Evolutionary conservation across 306 rosid species (phyloP), one percentile per base, ranked within the genome.

Genomic region (Glycine tomentella): DNA sequence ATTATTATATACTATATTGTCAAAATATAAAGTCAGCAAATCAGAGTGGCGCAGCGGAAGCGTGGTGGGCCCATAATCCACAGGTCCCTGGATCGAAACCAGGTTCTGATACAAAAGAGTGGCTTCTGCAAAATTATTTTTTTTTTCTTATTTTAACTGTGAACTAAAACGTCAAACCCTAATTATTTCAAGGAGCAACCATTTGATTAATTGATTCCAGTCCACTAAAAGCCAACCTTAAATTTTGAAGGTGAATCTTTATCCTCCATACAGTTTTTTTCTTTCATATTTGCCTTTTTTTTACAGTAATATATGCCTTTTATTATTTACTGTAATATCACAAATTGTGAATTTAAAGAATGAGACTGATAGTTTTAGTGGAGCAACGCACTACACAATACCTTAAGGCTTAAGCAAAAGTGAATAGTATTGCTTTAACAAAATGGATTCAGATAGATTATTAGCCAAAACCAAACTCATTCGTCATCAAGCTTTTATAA

Each of bases 11-110:
- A 25, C 0, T 25, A 25, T 1, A 25, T 0, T 25, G 1, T 25
- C 2, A 2, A 25, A 25, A 2, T 0, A 25, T 25, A 25, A 25
- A 25, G 1, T 25, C 44, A 56, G 11, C 4, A 55, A 25, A 85
- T 87, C 85, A 87, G 84, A 85, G 90, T 87, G 87, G 88, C 86
- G 85, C 87, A 82, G 90, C 86, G 85, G 87, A 87, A 75, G 80
- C 64, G 64, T 72, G 63, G 75, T 69, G 58, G 75, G 75, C 75
- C 44, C 77, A 52, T 72, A 87, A 87, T 84, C 90, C 85, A 87
- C 84, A 85, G 87, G 87, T 79, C 90, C 80, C 85, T 82, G 85
- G 88, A 82, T 82, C 84, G 80, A 87, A 87, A 85, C 85, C 80
- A 76, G 84, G 76, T 88, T 84, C 77, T 84, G 86, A 81, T 84